Evolutionary conservation across 441 rosid genomes (phyloP), one percentile per base, ranked within the genome.

Genomic region (Brassica balearica): DNA sequence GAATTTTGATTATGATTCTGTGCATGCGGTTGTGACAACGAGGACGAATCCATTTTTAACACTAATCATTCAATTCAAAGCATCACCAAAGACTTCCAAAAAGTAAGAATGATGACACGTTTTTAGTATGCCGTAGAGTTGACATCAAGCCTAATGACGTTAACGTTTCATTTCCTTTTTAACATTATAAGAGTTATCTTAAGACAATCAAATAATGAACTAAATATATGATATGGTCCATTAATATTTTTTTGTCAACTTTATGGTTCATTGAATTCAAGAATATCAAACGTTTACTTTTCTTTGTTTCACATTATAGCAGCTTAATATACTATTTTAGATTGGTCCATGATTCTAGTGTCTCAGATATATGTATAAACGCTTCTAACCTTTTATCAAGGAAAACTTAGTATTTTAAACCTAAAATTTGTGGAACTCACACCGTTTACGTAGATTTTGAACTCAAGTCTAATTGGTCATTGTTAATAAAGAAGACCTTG

Each of bases 301-400:
- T 70, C 65, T 69, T 76, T 22, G 74, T 48, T 76, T 64, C 80
- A 62, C 62, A 62, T 29, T 46, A 53, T 53, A 41, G 12, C 73
- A 59, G 3, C 68, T 46, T 43, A 20, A 46, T 32, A 6, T 10
- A 15, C 17, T 15, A 41, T 60, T 59, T 4, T 56, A 36, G 2
- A 36, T 59, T 43, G 15, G 19, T 27, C 68, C 36, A 75, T 8
- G 9, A 55, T 4, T 25, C 20, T 61, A 58, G 9, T 8, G 43
- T 10, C 63, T 58, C 63, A 29, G 34, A 43, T 9, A 11, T 43
- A 20, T 58, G n/a, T 10, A 5, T 12, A 25, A 62, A 27, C 19
- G 66, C 66, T 56, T 56, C 23, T 56, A 17, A 56, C 3, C 10
- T 15, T 15, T 27, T 27, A 32, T 4, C 55, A 17, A 51, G 56